A percentile compares a stretch with the other conserved stretches of the same genome.
phyloP scores from a whole-genome alignment of 1,139 yeast genomes.

The Suhomyces bokatorum region DNA sequence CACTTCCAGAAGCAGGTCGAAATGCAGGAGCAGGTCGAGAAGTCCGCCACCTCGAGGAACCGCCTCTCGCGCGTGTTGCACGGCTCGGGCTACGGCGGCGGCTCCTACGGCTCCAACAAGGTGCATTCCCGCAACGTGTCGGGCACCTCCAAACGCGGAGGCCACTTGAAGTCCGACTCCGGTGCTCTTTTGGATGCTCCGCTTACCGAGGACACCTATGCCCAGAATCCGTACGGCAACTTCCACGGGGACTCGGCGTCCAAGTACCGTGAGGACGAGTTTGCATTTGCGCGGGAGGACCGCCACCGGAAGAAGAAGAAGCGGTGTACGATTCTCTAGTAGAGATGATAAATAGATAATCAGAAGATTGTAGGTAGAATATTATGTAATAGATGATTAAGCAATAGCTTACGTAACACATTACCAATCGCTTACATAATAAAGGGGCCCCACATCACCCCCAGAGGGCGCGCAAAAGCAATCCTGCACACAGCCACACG shows the following conservation, averaged over 20 bases:
- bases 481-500: slow-evolving; percentile 3
- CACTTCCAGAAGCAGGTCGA: slow-evolving; percentile 39
- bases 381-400: neutral
- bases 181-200: slow-evolving; percentile 43
- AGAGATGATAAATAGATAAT: too few relatives aligned
- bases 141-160: slow-evolving; percentile 15
- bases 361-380: too few relatives aligned
- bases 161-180: slow-evolving; percentile 44
- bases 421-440: too few relatives aligned
- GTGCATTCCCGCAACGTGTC: slow-evolving; percentile 15
- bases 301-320: slow-evolving; percentile 31
- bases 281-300: slow-evolving; percentile 41
- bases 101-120: slow-evolving; percentile 11
- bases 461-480: too few relatives aligned
- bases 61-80: slow-evolving; percentile 36
- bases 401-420: neutral
- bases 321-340: slow-evolving; percentile 36
- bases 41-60: slow-evolving; percentile 30
- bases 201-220: slow-evolving; percentile 35
- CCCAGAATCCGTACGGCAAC: slow-evolving; percentile 37
- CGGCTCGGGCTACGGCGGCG: slow-evolving; percentile 28
- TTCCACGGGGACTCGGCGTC: slow-evolving; percentile 15
- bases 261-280: slow-evolving; percentile 42
- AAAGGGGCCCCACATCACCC: too few relatives aligned
- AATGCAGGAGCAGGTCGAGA: slow-evolving; percentile 40